Conservation (phyloP, 2,329 filamentous ascomycete genomes). For the Dryadomyces quercus-mongolicae region DNA sequence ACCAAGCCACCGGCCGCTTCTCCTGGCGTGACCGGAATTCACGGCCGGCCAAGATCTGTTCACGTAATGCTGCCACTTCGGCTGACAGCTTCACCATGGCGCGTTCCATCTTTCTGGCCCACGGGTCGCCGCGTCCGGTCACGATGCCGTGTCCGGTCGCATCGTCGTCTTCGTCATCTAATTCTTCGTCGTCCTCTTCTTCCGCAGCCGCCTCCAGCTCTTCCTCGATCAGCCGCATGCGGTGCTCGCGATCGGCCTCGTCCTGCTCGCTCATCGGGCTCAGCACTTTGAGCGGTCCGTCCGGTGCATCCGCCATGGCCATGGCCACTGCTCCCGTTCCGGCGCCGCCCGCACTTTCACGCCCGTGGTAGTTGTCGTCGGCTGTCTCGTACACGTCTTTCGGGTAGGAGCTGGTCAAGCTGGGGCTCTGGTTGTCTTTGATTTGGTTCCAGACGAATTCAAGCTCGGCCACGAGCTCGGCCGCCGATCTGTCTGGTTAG, state of each 20-base stretch:
- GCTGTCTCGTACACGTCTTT: constrained; percentile 21
- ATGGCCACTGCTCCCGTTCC: too few species aligned
- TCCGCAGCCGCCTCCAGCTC: constrained; percentile 23
- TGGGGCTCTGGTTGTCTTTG: constrained; percentile 64
- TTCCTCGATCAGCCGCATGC: constrained; percentile 26
- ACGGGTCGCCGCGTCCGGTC: constrained; percentile 21
- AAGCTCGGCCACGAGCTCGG: constrained; percentile 83
- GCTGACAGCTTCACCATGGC: constrained; percentile 82
- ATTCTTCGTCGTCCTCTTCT: constrained; percentile 25
- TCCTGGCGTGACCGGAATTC: constrained; percentile 57
- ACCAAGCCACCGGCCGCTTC: constrained; percentile 55
- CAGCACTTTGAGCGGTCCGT: constrained; percentile 53
- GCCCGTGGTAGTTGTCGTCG: not conserved
- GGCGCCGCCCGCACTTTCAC: not conserved
- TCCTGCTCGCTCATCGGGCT: constrained; percentile 81
- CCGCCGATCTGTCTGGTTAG: constrained; percentile 48
- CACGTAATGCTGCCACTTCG: constrained; percentile 81
- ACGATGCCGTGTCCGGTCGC: not conserved
- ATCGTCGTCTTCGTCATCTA: not conserved
- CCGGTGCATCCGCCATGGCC: not conserved
- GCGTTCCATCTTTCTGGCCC: constrained; percentile 73
- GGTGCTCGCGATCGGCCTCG: constrained; percentile 46
- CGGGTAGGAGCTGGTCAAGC: constrained; percentile 44
- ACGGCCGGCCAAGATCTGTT: constrained; percentile 72
- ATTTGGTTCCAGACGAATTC: constrained; percentile 99